phyloP scores from a whole-genome alignment of 176 grass and related monocot genomes.

The Triticum turgidum region DNA sequence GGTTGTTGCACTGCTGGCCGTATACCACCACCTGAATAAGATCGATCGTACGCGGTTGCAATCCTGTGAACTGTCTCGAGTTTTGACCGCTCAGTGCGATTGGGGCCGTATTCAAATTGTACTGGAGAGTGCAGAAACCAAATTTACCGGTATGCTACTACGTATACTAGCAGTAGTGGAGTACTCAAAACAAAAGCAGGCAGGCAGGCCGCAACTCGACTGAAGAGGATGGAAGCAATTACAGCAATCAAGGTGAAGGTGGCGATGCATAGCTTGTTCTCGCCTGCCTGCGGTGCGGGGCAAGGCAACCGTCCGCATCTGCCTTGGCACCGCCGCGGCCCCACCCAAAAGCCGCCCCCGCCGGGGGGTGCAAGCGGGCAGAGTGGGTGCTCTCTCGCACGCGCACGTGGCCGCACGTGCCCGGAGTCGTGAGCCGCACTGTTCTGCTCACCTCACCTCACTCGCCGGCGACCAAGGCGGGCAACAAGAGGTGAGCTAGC shows the following conservation, averaged over 20 bases:
- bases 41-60: neutral
- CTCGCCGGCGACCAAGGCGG: slow-evolving; percentile 14
- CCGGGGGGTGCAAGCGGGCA: neutral
- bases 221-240: neutral
- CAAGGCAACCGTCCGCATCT: neutral
- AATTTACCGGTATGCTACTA: too few species aligned
- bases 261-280: neutral
- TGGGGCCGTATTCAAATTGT: neutral
- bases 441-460: slow-evolving; percentile 26
- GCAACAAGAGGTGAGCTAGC: neutral
- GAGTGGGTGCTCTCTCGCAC: slow-evolving; percentile 46
- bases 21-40: neutral
- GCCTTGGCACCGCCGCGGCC: neutral
- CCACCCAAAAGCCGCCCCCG: slow-evolving; percentile 29
- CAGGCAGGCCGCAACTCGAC: neutral
- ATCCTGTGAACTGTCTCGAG: neutral
- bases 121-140: too few species aligned
- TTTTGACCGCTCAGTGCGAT: neutral
- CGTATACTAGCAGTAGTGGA: neutral
- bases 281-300: neutral
- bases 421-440: slow-evolving; percentile 48
- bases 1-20: neutral
- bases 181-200: neutral
- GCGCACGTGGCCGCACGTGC: slow-evolving; percentile 63
- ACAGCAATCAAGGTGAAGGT: neutral